These are phyloP conservation scores for Talinum fruticosum DNA, from an alignment of 148 eudicot species.

Conservation along the genomic window DNA sequence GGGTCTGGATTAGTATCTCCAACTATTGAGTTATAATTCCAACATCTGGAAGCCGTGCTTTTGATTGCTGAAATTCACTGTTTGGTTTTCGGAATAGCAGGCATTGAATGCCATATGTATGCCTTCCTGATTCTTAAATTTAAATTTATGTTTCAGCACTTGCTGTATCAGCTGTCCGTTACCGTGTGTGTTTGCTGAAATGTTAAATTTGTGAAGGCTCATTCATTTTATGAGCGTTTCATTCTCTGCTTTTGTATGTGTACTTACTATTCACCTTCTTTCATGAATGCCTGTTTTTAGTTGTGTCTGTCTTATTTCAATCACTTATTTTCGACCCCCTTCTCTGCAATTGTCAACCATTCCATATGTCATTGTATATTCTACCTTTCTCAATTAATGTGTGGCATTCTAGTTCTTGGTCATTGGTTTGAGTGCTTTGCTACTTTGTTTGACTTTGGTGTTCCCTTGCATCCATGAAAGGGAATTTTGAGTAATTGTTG, in stretches of 20 bases:
- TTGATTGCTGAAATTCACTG: background rate
- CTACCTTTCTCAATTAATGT: background rate
- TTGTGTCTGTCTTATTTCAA: background rate
- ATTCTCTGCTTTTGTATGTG: background rate
- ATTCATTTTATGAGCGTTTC: background rate
- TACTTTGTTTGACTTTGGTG: background rate
- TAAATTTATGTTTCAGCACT: background rate
- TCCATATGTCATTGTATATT: background rate
- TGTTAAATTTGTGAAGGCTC: background rate
- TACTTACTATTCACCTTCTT: background rate
- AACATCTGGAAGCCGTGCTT: background rate
- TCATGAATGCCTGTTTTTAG: background rate
- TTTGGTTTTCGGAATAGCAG: background rate
- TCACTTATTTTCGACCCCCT: background rate
- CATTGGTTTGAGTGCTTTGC: background rate
- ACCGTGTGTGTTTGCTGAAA: background rate
- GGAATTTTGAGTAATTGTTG: background rate
- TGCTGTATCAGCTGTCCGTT: background rate
- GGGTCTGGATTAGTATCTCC: background rate
- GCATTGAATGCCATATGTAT: background rate
- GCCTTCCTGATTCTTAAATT: background rate
- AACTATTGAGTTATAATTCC: background rate
- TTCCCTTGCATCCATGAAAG: background rate
- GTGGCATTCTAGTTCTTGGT: background rate
- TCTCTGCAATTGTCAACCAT: background rate